Evolutionary conservation across 192 early-diverging fungal species (phyloP).

Genomic region (Funneliformis mosseae): DNA sequence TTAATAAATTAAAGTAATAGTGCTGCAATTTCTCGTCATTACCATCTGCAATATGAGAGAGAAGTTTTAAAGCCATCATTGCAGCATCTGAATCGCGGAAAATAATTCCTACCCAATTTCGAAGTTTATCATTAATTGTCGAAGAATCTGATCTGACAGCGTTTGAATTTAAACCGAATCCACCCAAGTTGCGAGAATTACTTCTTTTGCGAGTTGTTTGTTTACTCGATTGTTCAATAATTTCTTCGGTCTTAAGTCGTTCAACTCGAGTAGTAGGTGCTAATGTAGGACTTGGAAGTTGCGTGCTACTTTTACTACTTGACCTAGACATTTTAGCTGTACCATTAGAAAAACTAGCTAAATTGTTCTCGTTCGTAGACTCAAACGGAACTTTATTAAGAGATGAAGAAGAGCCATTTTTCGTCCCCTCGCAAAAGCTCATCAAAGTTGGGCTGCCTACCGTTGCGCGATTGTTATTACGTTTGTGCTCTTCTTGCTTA

Average conservation of each 20-base stretch:
- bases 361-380: background rate
- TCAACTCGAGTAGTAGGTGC: background rate
- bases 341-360: background rate
- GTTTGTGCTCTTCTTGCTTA: background rate
- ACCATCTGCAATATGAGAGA: constrained; percentile 38
- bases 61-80: constrained; percentile 43
- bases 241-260: constrained; percentile 27
- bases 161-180: constrained; percentile 46
- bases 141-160: background rate
- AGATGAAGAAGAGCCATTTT: background rate
- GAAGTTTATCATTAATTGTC: constrained; percentile 28
- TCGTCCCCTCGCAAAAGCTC: background rate
- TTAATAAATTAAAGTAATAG: constrained; percentile 43
- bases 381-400: background rate
- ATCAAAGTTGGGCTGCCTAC: background rate
- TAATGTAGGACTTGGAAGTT: constrained; percentile 1
- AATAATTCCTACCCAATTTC: constrained; percentile 41
- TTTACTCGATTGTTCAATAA: background rate
- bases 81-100: constrained; percentile 46
- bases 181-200: constrained; percentile 46
- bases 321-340: background rate
- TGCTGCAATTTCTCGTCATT: constrained; percentile 42
- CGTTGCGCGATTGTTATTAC: background rate
- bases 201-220: constrained; percentile 40
- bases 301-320: background rate